Evolutionary conservation across 768 basidiomycete species (phyloP).

Genomic region (Cystobasidium tubakii): DNA sequence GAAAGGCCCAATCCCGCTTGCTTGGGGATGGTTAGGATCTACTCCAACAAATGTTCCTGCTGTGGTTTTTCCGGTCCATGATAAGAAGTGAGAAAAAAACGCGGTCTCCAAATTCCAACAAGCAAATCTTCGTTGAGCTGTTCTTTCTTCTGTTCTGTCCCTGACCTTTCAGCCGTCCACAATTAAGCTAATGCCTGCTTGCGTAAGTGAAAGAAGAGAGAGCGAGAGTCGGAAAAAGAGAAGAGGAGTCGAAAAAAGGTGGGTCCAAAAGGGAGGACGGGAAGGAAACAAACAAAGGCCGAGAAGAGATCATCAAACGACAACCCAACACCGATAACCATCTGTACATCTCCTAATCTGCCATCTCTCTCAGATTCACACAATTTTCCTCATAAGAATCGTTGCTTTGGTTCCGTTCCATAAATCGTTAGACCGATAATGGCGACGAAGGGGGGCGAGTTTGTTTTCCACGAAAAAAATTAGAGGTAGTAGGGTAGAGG

Average conservation of each 20-base stretch:
- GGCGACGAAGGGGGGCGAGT: background rate
- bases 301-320: background rate
- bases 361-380: background rate
- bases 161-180: constrained; percentile 1
- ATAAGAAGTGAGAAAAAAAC: constrained; percentile 5
- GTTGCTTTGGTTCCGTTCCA: background rate
- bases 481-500: background rate
- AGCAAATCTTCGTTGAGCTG: background rate
- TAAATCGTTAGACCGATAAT: background rate
- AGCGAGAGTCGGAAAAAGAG: background rate
- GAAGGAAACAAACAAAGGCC: background rate
- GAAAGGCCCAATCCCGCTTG: constrained; percentile 1
- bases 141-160: background rate
- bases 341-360: background rate
- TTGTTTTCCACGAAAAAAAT: background rate
- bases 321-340: background rate
- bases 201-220: background rate
- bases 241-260: background rate
- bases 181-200: background rate
- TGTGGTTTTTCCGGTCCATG: background rate
- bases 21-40: background rate
- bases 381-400: background rate
- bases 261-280: background rate
- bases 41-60: background rate
- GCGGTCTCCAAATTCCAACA: background rate